Evolutionary conservation across 208 protist genomes (phyloP).

Genomic region (Naegleria lovaniensis): DNA sequence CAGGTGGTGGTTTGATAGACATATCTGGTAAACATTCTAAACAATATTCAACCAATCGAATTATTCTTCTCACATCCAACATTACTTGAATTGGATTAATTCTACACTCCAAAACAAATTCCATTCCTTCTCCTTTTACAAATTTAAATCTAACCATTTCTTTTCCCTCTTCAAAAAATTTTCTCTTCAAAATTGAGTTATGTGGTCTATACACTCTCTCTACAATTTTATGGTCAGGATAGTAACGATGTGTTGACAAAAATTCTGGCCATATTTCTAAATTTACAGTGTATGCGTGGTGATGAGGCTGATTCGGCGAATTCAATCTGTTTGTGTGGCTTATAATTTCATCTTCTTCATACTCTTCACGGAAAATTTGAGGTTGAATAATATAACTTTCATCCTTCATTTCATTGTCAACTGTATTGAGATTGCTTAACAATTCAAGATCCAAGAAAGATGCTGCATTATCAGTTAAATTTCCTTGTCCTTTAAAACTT

Average conservation of each 20-base stretch:
- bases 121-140: background rate
- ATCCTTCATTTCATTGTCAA: slow-evolving; percentile 5
- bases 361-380: background rate
- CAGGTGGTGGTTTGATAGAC: background rate
- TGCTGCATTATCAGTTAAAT: background rate
- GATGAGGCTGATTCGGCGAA: background rate
- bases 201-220: background rate
- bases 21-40: slow-evolving; percentile 13
- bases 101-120: slow-evolving; percentile 6
- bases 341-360: background rate
- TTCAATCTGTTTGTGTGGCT: background rate
- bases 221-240: background rate
- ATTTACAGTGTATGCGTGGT: background rate
- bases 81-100: slow-evolving; percentile 7
- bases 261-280: slow-evolving; percentile 17
- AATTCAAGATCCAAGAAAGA: background rate
- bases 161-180: slow-evolving; percentile 13
- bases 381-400: slow-evolving; percentile 3
- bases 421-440: background rate
- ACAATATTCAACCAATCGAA: background rate
- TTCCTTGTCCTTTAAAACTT: background rate
- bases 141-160: slow-evolving; percentile 25
- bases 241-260: background rate
- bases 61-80: background rate
- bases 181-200: background rate